Evolutionary conservation across 2,329 filamentous ascomycete species (phyloP).

Genomic region (Ilyonectria mors-panacis): DNA sequence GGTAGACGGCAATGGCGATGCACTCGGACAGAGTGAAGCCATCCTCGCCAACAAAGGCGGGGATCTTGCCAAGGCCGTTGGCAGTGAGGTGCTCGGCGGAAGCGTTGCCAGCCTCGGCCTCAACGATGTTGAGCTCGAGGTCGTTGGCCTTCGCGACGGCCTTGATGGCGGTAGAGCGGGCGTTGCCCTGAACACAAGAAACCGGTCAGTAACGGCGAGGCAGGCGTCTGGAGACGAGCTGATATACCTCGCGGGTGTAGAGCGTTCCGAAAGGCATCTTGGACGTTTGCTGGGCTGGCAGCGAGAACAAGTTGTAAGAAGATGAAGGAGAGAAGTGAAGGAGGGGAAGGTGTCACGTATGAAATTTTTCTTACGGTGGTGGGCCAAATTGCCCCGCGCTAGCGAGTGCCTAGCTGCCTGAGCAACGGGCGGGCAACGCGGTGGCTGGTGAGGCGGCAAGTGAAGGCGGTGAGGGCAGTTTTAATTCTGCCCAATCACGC

Average conservation of each 20-base stretch:
- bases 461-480: slow-evolving; percentile 23
- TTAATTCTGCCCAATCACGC: not conserved
- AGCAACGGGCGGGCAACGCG: slow-evolving; percentile 39
- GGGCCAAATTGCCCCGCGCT: slow-evolving; percentile 53
- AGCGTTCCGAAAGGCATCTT: slow-evolving; percentile 98
- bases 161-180: slow-evolving; percentile 89
- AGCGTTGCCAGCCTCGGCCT: slow-evolving; percentile 76
- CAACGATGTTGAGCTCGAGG: slow-evolving; percentile 89
- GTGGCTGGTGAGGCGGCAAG: slow-evolving; percentile 41
- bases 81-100: slow-evolving; percentile 85
- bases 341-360: slow-evolving; percentile 44
- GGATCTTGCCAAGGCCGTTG: slow-evolving; percentile 92
- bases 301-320: slow-evolving; percentile 49
- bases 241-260: slow-evolving; percentile 84
- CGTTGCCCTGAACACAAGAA: slow-evolving; percentile 77
- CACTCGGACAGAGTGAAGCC: slow-evolving; percentile 90
- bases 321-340: slow-evolving; percentile 36
- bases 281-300: slow-evolving; percentile 54
- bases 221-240: slow-evolving; percentile 38
- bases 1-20: slow-evolving; percentile 97
- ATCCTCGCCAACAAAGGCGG: slow-evolving; percentile 92
- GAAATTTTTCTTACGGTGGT: slow-evolving; percentile 53
- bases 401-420: slow-evolving; percentile 47
- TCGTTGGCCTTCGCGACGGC: slow-evolving; percentile 98
- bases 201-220: slow-evolving; percentile 53